A percentile compares a stretch with the other conserved stretches of the same genome.
Conservation (phyloP, 2,329 filamentous ascomycete species). For the Xylariaceae sp. region DNA sequence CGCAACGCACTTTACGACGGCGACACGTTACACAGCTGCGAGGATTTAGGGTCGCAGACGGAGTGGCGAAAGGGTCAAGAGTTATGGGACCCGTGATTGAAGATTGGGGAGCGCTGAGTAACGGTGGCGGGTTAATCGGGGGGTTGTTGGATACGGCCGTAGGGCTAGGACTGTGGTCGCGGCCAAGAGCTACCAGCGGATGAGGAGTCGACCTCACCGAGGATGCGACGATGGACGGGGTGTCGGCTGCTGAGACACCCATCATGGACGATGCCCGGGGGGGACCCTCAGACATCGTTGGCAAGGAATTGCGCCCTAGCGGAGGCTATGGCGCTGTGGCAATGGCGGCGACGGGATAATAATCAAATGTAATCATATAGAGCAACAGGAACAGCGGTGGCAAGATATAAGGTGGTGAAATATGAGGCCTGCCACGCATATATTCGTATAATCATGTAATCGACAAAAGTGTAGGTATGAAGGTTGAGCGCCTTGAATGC, state of each 20-base stretch:
- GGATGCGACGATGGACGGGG: constrained; percentile 16
- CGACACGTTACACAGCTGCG: constrained; percentile 50
- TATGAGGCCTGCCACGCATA: background rate
- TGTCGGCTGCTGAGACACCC: constrained; percentile 7
- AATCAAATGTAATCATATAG: background rate
- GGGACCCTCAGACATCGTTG: background rate
- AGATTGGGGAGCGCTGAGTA: constrained; percentile 7
- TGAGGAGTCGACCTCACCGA: constrained; percentile 13
- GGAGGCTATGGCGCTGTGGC: background rate
- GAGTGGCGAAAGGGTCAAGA: constrained; percentile 32
- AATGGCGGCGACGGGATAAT: background rate
- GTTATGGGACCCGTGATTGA: constrained; percentile 31
- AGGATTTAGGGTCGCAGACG: constrained; percentile 32
- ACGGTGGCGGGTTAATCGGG: constrained; percentile 5
- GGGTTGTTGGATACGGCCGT: background rate
- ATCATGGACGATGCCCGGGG: constrained; percentile 5
- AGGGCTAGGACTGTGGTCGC: background rate
- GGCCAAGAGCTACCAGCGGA: constrained; percentile 6
- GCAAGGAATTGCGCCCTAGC: background rate
- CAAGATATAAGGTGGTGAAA: background rate
- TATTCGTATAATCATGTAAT: background rate
- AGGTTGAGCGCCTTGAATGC: background rate
- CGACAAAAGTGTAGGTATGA: background rate
- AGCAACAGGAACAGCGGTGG: background rate
- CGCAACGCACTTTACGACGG: constrained; percentile 65